Percentiles rank a stretch among this genome's conserved stretches.
Evolutionary conservation across 108 stramenopile genomes (phyloP).

Genomic region (Aureococcus anophagefferens): DNA sequence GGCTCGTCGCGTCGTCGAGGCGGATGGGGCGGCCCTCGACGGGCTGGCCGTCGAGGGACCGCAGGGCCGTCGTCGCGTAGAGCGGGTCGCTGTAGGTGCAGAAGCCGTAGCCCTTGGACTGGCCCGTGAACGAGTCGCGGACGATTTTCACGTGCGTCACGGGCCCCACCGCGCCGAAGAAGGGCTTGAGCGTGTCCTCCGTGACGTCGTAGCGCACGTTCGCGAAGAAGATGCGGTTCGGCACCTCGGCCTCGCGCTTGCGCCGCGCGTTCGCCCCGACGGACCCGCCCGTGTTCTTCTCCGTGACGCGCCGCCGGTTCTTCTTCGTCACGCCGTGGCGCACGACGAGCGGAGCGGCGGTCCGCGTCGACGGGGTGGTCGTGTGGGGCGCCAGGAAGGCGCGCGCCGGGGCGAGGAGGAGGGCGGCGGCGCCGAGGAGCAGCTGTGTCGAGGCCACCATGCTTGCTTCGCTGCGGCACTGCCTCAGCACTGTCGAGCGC

Average conservation of each 20-base stretch:
- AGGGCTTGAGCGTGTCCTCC: constrained; percentile 36
- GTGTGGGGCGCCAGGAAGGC: too few species aligned
- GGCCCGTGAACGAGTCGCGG: constrained; percentile 69
- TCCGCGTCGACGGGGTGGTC: too few species aligned
- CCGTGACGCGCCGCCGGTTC: background rate
- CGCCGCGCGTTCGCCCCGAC: too few species aligned
- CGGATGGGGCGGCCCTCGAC: constrained; percentile 44
- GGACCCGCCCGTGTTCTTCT: background rate
- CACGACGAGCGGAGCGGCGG: too few species aligned
- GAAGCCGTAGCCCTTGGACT: constrained; percentile 79
- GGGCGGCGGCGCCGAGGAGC: too few species aligned
- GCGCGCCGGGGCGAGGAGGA: too few species aligned
- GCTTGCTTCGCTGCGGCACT: too few species aligned
- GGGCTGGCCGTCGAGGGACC: constrained; percentile 41
- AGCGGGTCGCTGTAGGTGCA: constrained; percentile 61
- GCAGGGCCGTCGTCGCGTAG: constrained; percentile 65
- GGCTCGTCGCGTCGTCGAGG: background rate
- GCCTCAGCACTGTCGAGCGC: too few species aligned
- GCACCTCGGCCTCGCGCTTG: too few species aligned
- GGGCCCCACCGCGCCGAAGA: constrained; percentile 12
- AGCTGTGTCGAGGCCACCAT: too few species aligned
- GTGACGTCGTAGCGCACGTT: constrained; percentile 43
- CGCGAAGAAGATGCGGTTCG: constrained; percentile 42
- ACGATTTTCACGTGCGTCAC: constrained; percentile 42
- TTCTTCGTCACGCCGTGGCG: background rate